phyloP scores from a whole-genome alignment of 495 filamentous ascomycete species.

The Articulospora tetracladia region DNA sequence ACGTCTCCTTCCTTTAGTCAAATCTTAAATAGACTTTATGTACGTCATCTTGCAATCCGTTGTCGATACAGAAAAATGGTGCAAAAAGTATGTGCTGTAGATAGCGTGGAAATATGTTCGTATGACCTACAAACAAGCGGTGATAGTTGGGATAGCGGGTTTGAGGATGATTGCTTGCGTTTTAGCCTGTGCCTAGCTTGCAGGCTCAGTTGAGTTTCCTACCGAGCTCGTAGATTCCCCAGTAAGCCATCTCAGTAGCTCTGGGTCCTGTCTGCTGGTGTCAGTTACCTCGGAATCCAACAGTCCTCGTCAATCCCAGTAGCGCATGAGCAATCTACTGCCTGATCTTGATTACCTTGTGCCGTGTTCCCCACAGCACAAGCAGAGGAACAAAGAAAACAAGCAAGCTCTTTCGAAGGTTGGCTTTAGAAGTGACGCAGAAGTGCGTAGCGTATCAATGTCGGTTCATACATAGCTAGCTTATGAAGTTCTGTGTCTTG shows the following conservation, averaged over 20 bases:
- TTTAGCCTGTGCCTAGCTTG: neutral
- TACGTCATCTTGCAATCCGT: no score
- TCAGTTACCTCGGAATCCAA: neutral
- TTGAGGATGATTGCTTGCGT: neutral
- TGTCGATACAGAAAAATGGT: no score
- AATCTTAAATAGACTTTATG: no score
- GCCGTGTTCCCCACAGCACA: slow-evolving; percentile 2
- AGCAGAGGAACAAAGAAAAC: slow-evolving; percentile 13
- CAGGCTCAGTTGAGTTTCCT: neutral
- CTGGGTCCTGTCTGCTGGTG: neutral
- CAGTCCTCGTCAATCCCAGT: slow-evolving; percentile 13
- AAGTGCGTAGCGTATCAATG: neutral
- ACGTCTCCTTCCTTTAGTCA: no score
- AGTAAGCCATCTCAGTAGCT: neutral
- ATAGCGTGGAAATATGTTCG: no score
- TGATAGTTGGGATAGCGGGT: no score
- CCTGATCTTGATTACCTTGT: slow-evolving; percentile 3
- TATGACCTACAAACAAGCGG: neutral
- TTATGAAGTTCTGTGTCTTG: slow-evolving; percentile 1
- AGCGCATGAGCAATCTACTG: slow-evolving; percentile 8
- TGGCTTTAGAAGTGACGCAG: slow-evolving; percentile 8
- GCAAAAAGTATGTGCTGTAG: no score
- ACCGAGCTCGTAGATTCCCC: neutral
- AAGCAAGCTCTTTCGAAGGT: slow-evolving; percentile 15
- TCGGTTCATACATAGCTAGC: slow-evolving; percentile 5